Percentiles rank a stretch among this genome's conserved stretches.
Conservation (phyloP, 148 eudicot species). For the Rhododendron kiyosumense region DNA sequence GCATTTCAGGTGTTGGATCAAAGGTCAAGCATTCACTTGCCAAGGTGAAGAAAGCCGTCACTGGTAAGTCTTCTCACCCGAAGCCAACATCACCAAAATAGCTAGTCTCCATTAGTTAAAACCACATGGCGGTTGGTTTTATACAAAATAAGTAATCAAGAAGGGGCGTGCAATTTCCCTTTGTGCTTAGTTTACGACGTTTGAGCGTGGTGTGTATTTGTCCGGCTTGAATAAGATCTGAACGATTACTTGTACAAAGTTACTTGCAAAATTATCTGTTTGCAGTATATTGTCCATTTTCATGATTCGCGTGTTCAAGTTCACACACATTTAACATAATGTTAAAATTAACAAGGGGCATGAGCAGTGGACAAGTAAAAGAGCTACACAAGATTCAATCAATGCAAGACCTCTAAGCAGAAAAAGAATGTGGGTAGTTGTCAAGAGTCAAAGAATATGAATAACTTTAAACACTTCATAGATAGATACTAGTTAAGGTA, state of each 20-base stretch:
- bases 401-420: neutral
- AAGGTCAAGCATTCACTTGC: no score
- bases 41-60: no score
- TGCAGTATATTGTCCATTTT: no score
- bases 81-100: no score
- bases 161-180: slow-evolving; percentile 3
- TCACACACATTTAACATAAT: neutral
- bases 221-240: no score
- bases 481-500: neutral
- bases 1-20: no score
- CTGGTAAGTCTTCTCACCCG: no score
- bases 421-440: neutral
- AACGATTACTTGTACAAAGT: no score
- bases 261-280: no score
- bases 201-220: no score
- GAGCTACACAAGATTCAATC: neutral
- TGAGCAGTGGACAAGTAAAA: slow-evolving; percentile 1
- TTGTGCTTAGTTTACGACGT: neutral
- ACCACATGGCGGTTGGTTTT: neutral
- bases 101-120: neutral
- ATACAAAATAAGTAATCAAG: neutral
- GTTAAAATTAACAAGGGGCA: neutral
- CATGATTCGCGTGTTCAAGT: no score
- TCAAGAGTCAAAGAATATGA: neutral
- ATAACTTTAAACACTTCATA: neutral